phyloP scores from a whole-genome alignment of 192 early-diverging fungal genomes.

The Coemansia sp. region DNA sequence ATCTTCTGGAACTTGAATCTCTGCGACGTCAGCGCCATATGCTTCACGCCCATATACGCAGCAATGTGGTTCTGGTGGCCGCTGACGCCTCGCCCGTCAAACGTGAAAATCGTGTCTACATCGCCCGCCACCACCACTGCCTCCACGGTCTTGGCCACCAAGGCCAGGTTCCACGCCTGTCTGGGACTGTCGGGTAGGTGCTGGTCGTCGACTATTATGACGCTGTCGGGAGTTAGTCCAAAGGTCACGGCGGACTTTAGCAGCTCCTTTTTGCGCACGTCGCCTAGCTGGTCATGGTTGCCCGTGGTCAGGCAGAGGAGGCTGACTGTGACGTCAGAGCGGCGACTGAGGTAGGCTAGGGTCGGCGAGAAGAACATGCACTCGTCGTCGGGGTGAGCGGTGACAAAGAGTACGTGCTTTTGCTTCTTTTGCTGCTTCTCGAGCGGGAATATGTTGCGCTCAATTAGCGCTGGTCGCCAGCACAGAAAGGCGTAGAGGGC shows the following conservation, averaged over 20 bases:
- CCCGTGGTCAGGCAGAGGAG: constrained; percentile 87
- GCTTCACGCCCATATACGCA: constrained; percentile 67
- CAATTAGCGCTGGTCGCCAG: constrained; percentile 28
- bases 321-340: constrained; percentile 58
- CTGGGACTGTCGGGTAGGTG: constrained; percentile 67
- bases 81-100: constrained; percentile 85
- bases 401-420: constrained; percentile 63
- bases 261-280: constrained; percentile 51
- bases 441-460: constrained; percentile 32
- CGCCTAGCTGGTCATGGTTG: constrained; percentile 49
- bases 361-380: constrained; percentile 97
- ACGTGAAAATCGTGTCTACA: constrained; percentile 75
- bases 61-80: constrained; percentile 89
- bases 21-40: constrained; percentile 55
- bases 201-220: constrained; percentile 51
- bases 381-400: constrained; percentile 96
- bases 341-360: constrained; percentile 55
- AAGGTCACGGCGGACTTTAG: constrained; percentile 32
- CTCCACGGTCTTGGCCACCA: constrained; percentile 63
- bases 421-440: constrained; percentile 39
- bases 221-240: constrained; percentile 51
- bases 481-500: constrained; percentile 27
- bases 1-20: constrained; percentile 52
- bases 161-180: constrained; percentile 59
- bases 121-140: constrained; percentile 58